These are phyloP conservation scores for Trichocladium antarcticum DNA, from an alignment of 495 filamentous ascomycete species.

Conservation along the genomic window DNA sequence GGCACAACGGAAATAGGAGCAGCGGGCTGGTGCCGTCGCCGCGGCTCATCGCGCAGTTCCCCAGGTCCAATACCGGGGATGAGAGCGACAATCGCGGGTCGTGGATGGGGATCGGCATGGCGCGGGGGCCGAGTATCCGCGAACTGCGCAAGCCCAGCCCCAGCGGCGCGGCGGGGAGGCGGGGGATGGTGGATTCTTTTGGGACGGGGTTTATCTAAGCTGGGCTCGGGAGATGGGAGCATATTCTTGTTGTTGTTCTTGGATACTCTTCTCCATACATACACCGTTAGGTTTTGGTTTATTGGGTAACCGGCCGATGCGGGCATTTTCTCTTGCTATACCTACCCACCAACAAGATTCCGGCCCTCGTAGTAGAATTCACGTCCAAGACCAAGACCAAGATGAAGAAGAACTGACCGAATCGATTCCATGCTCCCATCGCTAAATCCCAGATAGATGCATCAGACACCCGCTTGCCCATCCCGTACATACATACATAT, in stretches of 20 bases:
- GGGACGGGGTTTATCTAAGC: slow-evolving; percentile 21
- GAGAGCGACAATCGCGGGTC: neutral
- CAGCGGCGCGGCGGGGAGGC: neutral
- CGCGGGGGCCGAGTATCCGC: slow-evolving; percentile 23
- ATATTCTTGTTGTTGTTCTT: neutral
- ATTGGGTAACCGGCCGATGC: too few relatives aligned
- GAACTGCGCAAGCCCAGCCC: slow-evolving; percentile 3
- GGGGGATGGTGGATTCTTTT: slow-evolving; percentile 16
- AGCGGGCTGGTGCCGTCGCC: slow-evolving; percentile 6
- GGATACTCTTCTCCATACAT: neutral
- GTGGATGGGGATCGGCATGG: slow-evolving; percentile 24
- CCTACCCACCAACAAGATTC: too few relatives aligned
- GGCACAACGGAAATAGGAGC: neutral
- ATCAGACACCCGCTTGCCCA: neutral
- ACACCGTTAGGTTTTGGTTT: too few relatives aligned
- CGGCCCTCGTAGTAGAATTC: too few relatives aligned
- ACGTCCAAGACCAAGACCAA: too few relatives aligned
- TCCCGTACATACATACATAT: too few relatives aligned
- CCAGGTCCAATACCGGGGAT: neutral
- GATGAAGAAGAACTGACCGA: too few relatives aligned
- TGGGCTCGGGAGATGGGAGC: too few relatives aligned
- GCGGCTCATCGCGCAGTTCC: slow-evolving; percentile 9
- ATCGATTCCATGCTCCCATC: too few relatives aligned
- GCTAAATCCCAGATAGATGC: neutral
- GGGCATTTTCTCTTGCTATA: too few relatives aligned